These are phyloP conservation scores for Oxalis stricta DNA, from an alignment of 441 rosid genomes.

Conservation along the genomic window DNA sequence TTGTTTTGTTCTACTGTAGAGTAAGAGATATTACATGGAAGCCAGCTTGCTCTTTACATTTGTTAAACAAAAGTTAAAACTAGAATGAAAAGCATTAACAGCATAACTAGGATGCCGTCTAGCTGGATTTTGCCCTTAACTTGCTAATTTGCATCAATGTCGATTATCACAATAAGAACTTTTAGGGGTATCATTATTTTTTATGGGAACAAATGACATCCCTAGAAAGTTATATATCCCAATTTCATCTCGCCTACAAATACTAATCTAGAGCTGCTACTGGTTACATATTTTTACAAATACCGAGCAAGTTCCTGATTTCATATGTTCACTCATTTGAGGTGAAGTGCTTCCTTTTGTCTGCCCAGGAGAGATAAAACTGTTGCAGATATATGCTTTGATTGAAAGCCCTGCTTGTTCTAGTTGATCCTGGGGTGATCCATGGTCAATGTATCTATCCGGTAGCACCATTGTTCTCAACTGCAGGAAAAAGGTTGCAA, in stretches of 20 bases:
- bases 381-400: conserved; percentile 45
- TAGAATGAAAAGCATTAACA: no score
- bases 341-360: conserved; percentile 37
- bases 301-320: background rate
- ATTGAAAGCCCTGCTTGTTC: conserved; percentile 51
- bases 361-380: conserved; percentile 48
- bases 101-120: no score
- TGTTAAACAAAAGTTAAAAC: no score
- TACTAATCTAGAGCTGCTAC: background rate
- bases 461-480: conserved; percentile 61
- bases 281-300: background rate
- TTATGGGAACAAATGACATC: background rate
- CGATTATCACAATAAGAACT: background rate
- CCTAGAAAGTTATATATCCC: background rate
- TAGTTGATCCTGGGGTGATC: conserved; percentile 43
- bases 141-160: no score
- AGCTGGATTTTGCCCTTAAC: no score
- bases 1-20: no score
- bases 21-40: no score
- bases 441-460: conserved; percentile 63
- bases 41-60: no score
- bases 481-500: conserved; percentile 19
- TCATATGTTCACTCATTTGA: conserved; percentile 14
- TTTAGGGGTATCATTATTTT: background rate
- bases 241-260: background rate